Evolutionary conservation across 371 early-diverging fungal genomes (phyloP), one percentile per base, ranked within the genome.

Genomic region (Mortierella sp.): DNA sequence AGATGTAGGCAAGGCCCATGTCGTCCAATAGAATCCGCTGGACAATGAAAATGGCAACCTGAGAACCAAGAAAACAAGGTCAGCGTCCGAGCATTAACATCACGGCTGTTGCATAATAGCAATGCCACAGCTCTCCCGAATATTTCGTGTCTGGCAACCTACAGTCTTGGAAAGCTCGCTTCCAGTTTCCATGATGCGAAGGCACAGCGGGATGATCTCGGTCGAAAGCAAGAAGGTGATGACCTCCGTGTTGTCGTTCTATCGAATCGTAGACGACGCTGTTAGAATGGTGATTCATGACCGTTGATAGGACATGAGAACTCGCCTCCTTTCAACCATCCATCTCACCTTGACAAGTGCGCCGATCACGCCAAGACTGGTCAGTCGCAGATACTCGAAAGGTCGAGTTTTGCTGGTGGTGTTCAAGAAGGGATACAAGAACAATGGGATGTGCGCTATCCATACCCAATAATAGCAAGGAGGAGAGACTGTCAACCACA

Each of bases 101-200:
- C 34, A 34, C 34, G 10, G n/a, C n/a, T n/a, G 10, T 34, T 34
- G 34, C 34, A 7, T 10, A 34, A 34, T 34, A 10, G 4, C 34
- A 10, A 34, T 10, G 34, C 10, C 10, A 10, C 34, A 34, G 34
- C 7, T 34, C 10, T 34, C 34, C 34, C 34, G 34, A 34, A 7
- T 34, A 34, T 34, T 10, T 10, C 34, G 10, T 34, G 34, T 10
- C 34, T 10, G 14, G 24, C 16, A 19, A 30, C 54, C 38, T 57
- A 96, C 96, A n/a, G 96, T 95, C 80, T 99, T 99, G 47, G 96
- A 95, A 24, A 97, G 88, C 78, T 98, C 97, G 57, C 91, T 91
- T 26, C 99, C 99, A 23, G 94, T 94, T 72, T 99, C 98, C 96
- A 99, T 97, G 70, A 97, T 98, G 64, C 98, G 91, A 23, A 99